Evolutionary conservation across 1,284 basidiomycete genomes (phyloP).

Genomic region (Marasmius tenuissimus): DNA sequence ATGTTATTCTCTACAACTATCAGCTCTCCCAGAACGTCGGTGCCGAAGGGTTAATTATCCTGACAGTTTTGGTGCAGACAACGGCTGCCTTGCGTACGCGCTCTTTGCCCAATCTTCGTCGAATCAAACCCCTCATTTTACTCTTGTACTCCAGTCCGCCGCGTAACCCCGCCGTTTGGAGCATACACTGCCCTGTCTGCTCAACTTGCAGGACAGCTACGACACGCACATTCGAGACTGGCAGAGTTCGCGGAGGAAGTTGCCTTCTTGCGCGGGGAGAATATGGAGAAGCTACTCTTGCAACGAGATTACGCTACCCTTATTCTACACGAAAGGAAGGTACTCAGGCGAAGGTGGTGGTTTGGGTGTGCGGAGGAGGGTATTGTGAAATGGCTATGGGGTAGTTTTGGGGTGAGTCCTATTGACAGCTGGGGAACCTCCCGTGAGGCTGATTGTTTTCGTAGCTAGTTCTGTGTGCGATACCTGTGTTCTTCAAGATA

Average conservation of each 20-base stretch:
- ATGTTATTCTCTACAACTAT: slow-evolving; percentile 95
- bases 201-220: slow-evolving; percentile 85
- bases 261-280: slow-evolving; percentile 90
- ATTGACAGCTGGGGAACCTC: background rate
- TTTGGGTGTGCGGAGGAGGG: slow-evolving; percentile 94
- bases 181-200: slow-evolving; percentile 84
- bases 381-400: slow-evolving; percentile 98
- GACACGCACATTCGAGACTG: slow-evolving; percentile 92
- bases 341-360: slow-evolving; percentile 83
- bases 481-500: slow-evolving; percentile 92
- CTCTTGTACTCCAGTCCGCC: slow-evolving; percentile 56
- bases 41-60: slow-evolving; percentile 86
- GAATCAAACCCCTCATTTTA: background rate
- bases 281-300: slow-evolving; percentile 90
- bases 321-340: slow-evolving; percentile 86
- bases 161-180: slow-evolving; percentile 92
- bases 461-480: slow-evolving; percentile 87
- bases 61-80: slow-evolving; percentile 84
- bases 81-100: slow-evolving; percentile 74
- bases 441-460: slow-evolving; percentile 8
- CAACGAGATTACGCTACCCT: slow-evolving; percentile 90
- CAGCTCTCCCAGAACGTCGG: slow-evolving; percentile 94
- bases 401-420: slow-evolving; percentile 80
- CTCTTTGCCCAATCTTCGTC: slow-evolving; percentile 16
- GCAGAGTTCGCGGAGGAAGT: slow-evolving; percentile 94